Percentiles rank a stretch among this genome's conserved stretches.
These are phyloP conservation scores for Psilocybe cubensis DNA, from an alignment of 768 basidiomycete species.

Conservation along the genomic window DNA sequence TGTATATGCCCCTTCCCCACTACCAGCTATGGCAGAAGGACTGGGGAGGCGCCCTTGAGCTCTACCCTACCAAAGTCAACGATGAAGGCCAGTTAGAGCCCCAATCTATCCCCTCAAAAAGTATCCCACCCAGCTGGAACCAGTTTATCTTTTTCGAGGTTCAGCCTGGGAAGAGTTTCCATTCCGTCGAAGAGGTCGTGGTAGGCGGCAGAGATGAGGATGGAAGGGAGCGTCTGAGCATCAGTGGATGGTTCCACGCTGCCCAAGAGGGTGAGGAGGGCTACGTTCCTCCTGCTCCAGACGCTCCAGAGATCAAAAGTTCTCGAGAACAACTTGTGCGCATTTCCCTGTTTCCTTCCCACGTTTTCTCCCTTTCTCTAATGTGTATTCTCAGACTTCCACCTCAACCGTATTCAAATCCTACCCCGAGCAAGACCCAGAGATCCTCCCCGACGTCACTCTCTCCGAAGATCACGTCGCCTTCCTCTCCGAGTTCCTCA, in stretches of 20 bases:
- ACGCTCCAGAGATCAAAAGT: conserved; percentile 58
- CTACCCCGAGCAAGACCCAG: conserved; percentile 51
- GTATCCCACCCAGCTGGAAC: conserved; percentile 84
- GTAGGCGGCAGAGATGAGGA: conserved; percentile 71
- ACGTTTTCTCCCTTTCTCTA: neutral
- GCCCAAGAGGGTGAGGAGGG: conserved; percentile 92
- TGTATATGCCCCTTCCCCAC: conserved; percentile 88
- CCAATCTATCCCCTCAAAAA: conserved; percentile 61
- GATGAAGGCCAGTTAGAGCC: conserved; percentile 73
- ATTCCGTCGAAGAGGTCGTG: conserved; percentile 97
- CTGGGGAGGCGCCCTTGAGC: conserved; percentile 93
- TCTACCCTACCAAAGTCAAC: conserved; percentile 77
- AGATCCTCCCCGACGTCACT: conserved; percentile 51
- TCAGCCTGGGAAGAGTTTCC: conserved; percentile 95
- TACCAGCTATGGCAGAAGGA: conserved; percentile 81
- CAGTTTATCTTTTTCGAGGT: conserved; percentile 90
- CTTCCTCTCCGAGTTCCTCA: conserved; percentile 85
- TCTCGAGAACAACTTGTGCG: conserved; percentile 93
- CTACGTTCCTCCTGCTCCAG: conserved; percentile 56
- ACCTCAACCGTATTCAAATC: conserved; percentile 62
- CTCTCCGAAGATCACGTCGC: conserved; percentile 63
- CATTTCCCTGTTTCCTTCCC: conserved; percentile 25
- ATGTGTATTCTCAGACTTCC: conserved; percentile 48
- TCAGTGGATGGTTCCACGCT: conserved; percentile 97
- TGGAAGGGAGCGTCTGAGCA: conserved; percentile 76